phyloP scores from a whole-genome alignment of 1,284 basidiomycete species.

The Rhizoctonia solani region DNA sequence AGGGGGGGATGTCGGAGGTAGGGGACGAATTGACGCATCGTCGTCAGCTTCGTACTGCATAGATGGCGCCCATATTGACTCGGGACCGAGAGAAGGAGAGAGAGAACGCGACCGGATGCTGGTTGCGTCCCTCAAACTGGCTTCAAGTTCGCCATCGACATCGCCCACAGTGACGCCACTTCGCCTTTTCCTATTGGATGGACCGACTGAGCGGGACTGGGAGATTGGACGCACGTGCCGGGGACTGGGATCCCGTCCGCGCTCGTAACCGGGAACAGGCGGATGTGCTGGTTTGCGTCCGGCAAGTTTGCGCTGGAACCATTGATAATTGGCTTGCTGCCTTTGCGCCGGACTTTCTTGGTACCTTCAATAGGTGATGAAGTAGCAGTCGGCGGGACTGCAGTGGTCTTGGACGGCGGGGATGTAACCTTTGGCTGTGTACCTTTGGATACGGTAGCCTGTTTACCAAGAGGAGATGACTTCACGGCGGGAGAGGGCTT shows the following conservation, averaged over 20 bases:
- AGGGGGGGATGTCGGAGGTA: constrained; percentile 82
- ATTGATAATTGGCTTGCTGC: constrained; percentile 87
- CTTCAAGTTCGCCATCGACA: constrained; percentile 45
- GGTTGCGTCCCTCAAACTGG: constrained; percentile 38
- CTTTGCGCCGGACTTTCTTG: constrained; percentile 37
- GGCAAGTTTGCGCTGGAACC: constrained; percentile 85
- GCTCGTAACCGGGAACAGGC: constrained; percentile 12
- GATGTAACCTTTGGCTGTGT: constrained; percentile 18
- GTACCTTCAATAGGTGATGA: neutral
- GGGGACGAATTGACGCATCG: constrained; percentile 82
- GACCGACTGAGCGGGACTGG: constrained; percentile 45
- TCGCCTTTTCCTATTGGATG: constrained; percentile 41
- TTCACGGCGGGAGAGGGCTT: constrained; percentile 18
- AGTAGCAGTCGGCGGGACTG: neutral
- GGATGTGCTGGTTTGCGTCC: constrained; percentile 46
- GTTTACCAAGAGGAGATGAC: constrained; percentile 17
- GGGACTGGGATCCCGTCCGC: constrained; percentile 41
- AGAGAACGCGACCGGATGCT: constrained; percentile 43
- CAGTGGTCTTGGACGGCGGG: constrained; percentile 8
- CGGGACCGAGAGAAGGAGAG: constrained; percentile 38
- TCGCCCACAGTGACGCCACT: constrained; percentile 38
- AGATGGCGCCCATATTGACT: constrained; percentile 72
- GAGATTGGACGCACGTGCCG: constrained; percentile 43
- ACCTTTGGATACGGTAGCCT: constrained; percentile 28
- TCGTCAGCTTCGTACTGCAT: constrained; percentile 81